phyloP scores from a whole-genome alignment of 352 stramenopile species.

The Nothophytophthora sp. region DNA sequence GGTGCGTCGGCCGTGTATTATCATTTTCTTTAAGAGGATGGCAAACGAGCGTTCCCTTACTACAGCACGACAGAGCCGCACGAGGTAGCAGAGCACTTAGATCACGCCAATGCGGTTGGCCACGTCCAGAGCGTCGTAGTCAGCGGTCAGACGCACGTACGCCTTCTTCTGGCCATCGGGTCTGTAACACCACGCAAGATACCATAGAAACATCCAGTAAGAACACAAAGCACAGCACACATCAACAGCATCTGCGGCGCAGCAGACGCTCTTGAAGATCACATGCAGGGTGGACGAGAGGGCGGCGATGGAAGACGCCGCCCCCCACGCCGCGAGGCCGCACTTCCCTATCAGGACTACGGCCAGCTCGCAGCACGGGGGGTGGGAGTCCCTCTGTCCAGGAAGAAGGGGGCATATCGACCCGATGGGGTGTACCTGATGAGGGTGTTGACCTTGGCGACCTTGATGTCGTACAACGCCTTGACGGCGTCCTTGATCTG shows the following conservation, averaged over 20 bases:
- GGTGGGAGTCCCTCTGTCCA: conserved; percentile 20
- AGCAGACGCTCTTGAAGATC: no score
- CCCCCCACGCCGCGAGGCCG: conserved; percentile 21
- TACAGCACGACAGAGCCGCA: conserved; percentile 8
- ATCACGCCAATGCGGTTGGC: conserved; percentile 99
- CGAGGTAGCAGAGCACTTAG: conserved; percentile 80
- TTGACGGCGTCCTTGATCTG: conserved; percentile 99
- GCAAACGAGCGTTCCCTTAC: conserved; percentile 57
- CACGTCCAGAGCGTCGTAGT: conserved; percentile 99
- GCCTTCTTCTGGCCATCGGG: conserved; percentile 99
- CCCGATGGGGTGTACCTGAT: conserved; percentile 95
- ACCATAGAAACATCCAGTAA: conserved; percentile 23
- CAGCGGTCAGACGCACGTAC: conserved; percentile 98
- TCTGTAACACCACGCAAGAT: conserved; percentile 53
- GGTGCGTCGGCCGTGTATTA: conserved; percentile 21
- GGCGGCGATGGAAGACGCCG: conserved; percentile 9
- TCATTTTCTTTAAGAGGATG: conserved; percentile 58
- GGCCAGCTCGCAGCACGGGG: conserved; percentile 4
- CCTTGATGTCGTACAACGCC: conserved; percentile 99
- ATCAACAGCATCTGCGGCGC: no score
- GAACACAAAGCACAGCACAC: conserved; percentile 6
- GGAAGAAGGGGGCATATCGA: conserved; percentile 49
- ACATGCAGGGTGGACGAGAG: no score
- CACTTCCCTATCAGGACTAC: conserved; percentile 56
- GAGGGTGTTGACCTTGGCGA: conserved; percentile 99